Conservation (phyloP, 2,329 filamentous ascomycete genomes). For the Aspergillus melleus region DNA sequence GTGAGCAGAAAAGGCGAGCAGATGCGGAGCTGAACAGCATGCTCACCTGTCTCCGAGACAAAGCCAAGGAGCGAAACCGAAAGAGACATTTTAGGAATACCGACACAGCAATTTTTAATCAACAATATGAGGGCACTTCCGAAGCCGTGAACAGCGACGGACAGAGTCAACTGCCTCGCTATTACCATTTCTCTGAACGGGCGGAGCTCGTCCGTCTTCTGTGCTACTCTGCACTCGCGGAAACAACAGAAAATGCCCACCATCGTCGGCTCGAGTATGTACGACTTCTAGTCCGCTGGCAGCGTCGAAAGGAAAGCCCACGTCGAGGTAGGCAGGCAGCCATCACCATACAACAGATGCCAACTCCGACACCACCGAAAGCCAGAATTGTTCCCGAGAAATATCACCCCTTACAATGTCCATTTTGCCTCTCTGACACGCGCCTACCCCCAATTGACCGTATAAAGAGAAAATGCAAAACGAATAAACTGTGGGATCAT, state of each 20-base stretch:
- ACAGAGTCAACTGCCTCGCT: background rate
- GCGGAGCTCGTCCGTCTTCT: conserved; percentile 11
- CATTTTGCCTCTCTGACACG: conserved; percentile 14
- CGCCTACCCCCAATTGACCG: conserved; percentile 5
- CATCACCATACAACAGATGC: background rate
- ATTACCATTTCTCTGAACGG: conserved; percentile 15
- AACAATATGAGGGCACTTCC: conserved; percentile 1
- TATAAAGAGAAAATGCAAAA: conserved; percentile 14
- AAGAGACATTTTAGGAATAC: conserved; percentile 22
- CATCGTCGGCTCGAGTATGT: conserved; percentile 4
- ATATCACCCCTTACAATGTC: conserved; percentile 14
- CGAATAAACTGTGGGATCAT: conserved; percentile 20
- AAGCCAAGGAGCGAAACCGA: conserved; percentile 14
- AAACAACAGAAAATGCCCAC: conserved; percentile 8
- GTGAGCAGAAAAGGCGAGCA: conserved; percentile 14
- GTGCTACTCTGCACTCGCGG: conserved; percentile 4
- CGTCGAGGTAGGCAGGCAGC: conserved; percentile 5
- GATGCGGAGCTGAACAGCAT: conserved; percentile 12
- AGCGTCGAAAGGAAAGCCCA: conserved; percentile 12
- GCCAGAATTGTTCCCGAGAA: conserved; percentile 1
- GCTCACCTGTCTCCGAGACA: conserved; percentile 11
- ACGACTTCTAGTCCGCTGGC: conserved; percentile 12
- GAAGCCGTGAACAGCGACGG: too few species aligned
- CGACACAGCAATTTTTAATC: conserved; percentile 23
- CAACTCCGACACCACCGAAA: background rate